phyloP scores from a whole-genome alignment of 208 protist genomes.

The Herpetomonas samuelpessoai region DNA sequence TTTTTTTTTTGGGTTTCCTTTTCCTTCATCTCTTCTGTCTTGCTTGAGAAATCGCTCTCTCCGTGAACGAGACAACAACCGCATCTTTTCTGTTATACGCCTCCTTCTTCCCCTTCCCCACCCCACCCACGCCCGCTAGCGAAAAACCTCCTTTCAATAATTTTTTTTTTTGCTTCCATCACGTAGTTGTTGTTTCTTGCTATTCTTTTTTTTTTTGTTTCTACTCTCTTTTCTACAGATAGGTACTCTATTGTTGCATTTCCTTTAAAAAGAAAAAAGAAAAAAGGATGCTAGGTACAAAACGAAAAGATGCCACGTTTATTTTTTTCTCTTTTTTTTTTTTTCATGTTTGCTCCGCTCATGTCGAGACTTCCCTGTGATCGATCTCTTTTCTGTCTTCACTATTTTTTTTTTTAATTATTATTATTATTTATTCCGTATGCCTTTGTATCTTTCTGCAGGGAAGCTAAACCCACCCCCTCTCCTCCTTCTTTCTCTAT shows the following conservation, averaged over 20 bases:
- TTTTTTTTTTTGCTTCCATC: conserved; percentile 2
- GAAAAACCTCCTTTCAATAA: conserved; percentile 10
- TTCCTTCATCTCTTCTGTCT: background rate
- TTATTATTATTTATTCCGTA: too few relatives aligned
- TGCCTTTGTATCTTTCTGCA: too few relatives aligned
- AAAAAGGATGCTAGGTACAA: too few relatives aligned
- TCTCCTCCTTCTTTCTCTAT: too few relatives aligned
- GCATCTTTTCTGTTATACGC: background rate
- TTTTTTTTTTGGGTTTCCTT: conserved; percentile 1
- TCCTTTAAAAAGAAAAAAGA: too few relatives aligned
- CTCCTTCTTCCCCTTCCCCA: background rate
- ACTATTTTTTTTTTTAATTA: conserved; percentile 8
- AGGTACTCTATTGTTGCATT: too few relatives aligned
- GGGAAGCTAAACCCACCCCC: too few relatives aligned
- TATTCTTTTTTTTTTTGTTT: conserved; percentile 9
- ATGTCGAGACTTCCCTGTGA: background rate
- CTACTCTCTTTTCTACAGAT: background rate
- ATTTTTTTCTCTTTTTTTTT: conserved; percentile 6
- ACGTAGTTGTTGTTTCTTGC: background rate
- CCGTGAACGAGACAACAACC: background rate
- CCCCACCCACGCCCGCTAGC: background rate
- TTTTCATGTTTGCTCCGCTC: background rate
- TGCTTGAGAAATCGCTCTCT: background rate
- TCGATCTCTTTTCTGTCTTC: background rate
- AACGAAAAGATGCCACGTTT: too few relatives aligned